A percentile compares a stretch with the other conserved stretches of the same genome.
Conservation (phyloP, 805 yeast species). For the Monosporozyma aerobia region DNA sequence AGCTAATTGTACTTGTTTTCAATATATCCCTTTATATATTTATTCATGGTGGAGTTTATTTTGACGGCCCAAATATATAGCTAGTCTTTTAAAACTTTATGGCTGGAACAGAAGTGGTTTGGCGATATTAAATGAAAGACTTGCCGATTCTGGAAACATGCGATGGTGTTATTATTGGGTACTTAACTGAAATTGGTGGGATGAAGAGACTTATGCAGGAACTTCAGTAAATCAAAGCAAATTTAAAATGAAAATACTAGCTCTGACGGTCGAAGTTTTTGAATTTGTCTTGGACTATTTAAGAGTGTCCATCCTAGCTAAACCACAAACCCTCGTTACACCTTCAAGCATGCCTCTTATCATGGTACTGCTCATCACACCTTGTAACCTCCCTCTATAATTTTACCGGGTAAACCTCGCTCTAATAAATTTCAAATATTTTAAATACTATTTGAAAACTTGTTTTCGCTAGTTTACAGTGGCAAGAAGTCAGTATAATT, state of each 20-base stretch:
- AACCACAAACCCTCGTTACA: no score
- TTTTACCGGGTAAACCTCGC: not conserved
- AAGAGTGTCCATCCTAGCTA: no score
- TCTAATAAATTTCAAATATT: not conserved
- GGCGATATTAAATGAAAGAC: not conserved
- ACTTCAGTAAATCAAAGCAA: not conserved
- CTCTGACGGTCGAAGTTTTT: no score
- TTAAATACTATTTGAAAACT: not conserved
- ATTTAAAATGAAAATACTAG: no score
- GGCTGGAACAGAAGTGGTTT: not conserved
- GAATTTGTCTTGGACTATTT: no score
- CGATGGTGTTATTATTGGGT: not conserved
- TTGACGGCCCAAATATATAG: not conserved
- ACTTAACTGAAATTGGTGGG: not conserved
- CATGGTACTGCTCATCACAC: no score
- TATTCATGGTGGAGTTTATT: not conserved
- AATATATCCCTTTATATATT: not conserved
- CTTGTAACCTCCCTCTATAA: no score
- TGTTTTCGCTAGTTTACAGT: not conserved
- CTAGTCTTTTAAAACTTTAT: not conserved
- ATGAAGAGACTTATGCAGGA: not conserved
- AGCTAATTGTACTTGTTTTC: not conserved
- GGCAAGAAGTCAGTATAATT: not conserved
- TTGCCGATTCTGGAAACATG: no score
- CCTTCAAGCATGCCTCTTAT: no score